These are phyloP conservation scores for Crucihimalaya himalaica DNA, from an alignment of 345 rosid species.

Conservation along the genomic window DNA sequence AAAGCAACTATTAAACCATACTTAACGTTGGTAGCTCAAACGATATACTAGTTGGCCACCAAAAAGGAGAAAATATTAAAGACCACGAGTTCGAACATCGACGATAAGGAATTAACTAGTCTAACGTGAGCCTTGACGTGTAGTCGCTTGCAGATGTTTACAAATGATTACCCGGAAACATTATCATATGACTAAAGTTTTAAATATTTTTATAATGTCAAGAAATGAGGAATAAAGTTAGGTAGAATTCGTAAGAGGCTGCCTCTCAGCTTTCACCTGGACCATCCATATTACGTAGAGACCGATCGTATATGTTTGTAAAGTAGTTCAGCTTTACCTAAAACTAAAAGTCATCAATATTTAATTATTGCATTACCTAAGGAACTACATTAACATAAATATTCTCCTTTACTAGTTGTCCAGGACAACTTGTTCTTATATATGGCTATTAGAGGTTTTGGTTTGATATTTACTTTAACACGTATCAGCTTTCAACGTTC, in stretches of 20 bases:
- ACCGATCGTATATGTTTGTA: not conserved
- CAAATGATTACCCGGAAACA: not conserved
- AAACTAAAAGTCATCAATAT: not conserved
- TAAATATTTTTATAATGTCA: not conserved
- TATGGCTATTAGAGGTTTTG: not conserved
- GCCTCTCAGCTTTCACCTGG: not conserved
- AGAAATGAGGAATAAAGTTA: conserved; percentile 2
- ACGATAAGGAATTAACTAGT: too few species aligned
- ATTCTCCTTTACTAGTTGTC: not conserved
- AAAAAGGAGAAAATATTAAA: not conserved
- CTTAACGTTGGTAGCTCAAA: not conserved
- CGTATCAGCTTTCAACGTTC: not conserved
- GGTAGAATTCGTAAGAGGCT: not conserved
- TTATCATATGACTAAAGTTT: not conserved
- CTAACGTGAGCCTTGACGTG: not conserved
- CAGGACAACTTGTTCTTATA: too few species aligned
- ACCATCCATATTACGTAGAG: not conserved
- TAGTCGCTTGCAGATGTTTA: not conserved
- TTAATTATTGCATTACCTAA: not conserved
- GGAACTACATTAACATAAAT: not conserved
- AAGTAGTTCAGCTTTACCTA: conserved; percentile 30
- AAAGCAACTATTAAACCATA: not conserved
- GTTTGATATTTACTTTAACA: not conserved
- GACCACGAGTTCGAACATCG: not conserved
- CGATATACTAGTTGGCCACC: not conserved